Evolutionary conservation across 257 asterid species (phyloP), one percentile per base, ranked within the genome.

Genomic region (Ocimum tenuiflorum): DNA sequence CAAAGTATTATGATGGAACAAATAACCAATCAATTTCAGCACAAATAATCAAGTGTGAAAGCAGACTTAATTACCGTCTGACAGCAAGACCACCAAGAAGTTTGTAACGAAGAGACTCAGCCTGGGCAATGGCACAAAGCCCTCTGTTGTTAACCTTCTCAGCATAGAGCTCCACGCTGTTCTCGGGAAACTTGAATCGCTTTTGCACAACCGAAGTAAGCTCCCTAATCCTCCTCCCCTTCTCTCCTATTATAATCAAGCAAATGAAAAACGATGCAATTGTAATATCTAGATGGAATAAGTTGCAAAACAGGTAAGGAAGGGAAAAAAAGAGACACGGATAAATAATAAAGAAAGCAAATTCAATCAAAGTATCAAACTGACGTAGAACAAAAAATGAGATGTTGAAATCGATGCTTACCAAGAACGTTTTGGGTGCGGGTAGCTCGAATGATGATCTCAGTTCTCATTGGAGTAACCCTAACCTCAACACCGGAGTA

Each of bases 351-450:
- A 7, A 51, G 12, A 22, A 31, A 41, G 17, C 17, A 45, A 3
- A 60, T 8, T 12, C 27, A 42, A 11, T 7, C 60, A 15, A 45
- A 0, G 4, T 7, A 59, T 15, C 27, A 11, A 17, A 49, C 0
- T 27, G 31, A 27, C 31, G 31, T 4, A 27, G 31, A 27, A 4
- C 2, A 4, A 27, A 4, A 27, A 27, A 4, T 27, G 31, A 1
- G 2, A 41, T 5, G 18, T 20, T 12, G 7, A n/a, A 39, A 58
- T 27, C 0, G 35, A 23, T 33, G 23, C 43, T 55, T 29, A 85
- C 96, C 94, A 1, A 88, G 88, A 55, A 88, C 89, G 46, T 85
- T 88, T 51, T 88, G 94, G 42, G 94, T 81, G 60, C 96, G 94
- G 19, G 94, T 88, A 0, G 94, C 95, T 38, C 94, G 85, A 35